Percentiles rank a stretch among this genome's conserved stretches.
Conservation (phyloP, 345 rosid genomes). For the Draba incana region DNA sequence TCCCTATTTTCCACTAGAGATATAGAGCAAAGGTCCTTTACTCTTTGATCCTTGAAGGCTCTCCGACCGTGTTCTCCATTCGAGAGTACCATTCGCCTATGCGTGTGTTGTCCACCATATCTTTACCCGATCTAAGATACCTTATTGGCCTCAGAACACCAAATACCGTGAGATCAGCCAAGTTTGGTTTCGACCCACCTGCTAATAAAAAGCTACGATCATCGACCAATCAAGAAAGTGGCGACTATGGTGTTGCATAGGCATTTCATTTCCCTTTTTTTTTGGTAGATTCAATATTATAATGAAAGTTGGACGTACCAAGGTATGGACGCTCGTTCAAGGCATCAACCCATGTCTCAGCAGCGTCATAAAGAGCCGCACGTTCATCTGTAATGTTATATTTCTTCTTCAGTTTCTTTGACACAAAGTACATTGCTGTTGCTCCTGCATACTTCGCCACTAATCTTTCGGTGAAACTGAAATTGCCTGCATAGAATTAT, state of each 20-base stretch:
- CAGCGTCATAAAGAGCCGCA: conserved; percentile 83
- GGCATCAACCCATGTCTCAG: conserved; percentile 91
- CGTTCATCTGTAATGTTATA: conserved; percentile 92
- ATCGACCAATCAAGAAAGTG: conserved; percentile 23
- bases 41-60: conserved; percentile 53
- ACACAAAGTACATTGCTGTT: conserved; percentile 87
- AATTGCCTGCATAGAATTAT: conserved; percentile 66
- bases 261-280: too few relatives aligned
- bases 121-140: conserved; percentile 73
- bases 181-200: conserved; percentile 85
- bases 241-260: background rate
- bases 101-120: conserved; percentile 86
- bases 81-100: conserved; percentile 84
- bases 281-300: background rate
- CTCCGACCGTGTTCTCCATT: conserved; percentile 78
- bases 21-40: conserved; percentile 33
- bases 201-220: conserved; percentile 24
- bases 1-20: conserved; percentile 19
- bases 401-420: conserved; percentile 89
- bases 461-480: conserved; percentile 79
- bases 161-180: conserved; percentile 89
- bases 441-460: conserved; percentile 90
- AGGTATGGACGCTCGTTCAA: conserved; percentile 69
- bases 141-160: conserved; percentile 95
- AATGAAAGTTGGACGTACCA: conserved; percentile 45